Base-by-base conservation (phyloP, 805 yeast species). In the Metschnikowia reukaufii region DNA sequence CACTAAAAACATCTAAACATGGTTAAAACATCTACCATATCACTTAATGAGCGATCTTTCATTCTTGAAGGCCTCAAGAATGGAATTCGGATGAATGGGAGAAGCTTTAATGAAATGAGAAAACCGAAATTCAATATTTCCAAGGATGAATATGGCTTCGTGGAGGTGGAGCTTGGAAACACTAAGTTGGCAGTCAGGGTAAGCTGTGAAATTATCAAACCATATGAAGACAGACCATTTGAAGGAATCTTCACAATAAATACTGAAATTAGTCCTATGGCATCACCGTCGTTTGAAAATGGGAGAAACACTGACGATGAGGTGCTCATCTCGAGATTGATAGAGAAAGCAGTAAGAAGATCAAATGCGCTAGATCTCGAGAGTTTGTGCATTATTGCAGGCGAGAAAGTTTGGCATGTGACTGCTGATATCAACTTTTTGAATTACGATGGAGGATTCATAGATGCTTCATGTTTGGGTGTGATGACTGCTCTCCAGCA, bases 301-400 rank as follows among this genome's bases (percentile, higher is more conserved):
- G 83, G 83, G 23, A 76, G 76, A 50, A 82, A 80, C 51, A 76
- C 86, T n/a, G 87, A 85, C 48, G 89, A 87, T 45, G 98, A 94
- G 63, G 78, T 88, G 20, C 66, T 90, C 49, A 83, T 91, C 18
- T 77, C 89, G 6, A 72, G 98, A 62, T 74, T 91, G 48, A 82
- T 94, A 36, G 99, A 94, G 61, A 94, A 92, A 61, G 91, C 97
- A 1, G 84, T 94, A 39, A 78, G 96, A 60, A 76, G 97, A 61
- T 86, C 96, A 1, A 87, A 87, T 51, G 96, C 98, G 0, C 69
- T 94, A 37, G 99, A 94, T 66, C 76, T 92, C 35, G 99, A 94
- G 64, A 81, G 88, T 40, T 68, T 94, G 37, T 92, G 98, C 68
- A 88, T 94, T 37, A 79, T 87, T 18, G 96, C 97, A 0, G 98